A percentile compares a stretch with the other conserved stretches of the same genome.
Evolutionary conservation across 805 yeast genomes (phyloP).

Genomic region (Wickerhamiella spandovensis): DNA sequence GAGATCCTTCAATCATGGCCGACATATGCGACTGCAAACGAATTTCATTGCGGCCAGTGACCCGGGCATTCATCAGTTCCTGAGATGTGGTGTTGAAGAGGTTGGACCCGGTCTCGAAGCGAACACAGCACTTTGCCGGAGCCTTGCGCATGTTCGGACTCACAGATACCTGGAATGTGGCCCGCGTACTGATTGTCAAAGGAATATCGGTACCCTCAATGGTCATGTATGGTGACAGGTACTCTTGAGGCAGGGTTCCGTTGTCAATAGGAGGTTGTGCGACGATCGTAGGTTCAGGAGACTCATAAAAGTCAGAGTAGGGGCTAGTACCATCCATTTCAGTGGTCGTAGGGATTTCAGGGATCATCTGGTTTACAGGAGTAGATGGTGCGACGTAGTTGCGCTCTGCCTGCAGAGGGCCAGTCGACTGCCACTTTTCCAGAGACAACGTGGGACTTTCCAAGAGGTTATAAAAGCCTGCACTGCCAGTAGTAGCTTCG

Average conservation of each 20-base stretch:
- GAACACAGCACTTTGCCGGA: neutral
- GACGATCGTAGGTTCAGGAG: neutral
- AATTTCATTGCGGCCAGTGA: neutral
- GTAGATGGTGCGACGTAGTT: neutral
- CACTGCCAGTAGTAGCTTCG: neutral
- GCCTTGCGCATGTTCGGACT: neutral
- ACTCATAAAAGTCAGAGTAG: neutral
- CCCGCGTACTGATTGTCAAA: neutral
- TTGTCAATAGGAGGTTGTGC: neutral
- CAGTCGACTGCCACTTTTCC: neutral
- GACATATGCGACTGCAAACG: neutral
- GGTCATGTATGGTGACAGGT: neutral
- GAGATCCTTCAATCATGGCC: neutral
- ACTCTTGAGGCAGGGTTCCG: neutral
- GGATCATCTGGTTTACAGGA: neutral
- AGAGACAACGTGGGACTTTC: neutral
- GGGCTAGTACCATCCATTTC: neutral
- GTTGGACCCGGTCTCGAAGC: neutral
- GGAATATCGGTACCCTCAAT: neutral
- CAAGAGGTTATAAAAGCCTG: neutral
- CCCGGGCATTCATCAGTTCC: neutral
- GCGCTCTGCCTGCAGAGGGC: neutral
- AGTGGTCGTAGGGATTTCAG: neutral
- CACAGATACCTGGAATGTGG: neutral
- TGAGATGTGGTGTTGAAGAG: neutral